Evolutionary conservation across 2,329 filamentous ascomycete species (phyloP).

Genomic region (Penicillium vulpinum): DNA sequence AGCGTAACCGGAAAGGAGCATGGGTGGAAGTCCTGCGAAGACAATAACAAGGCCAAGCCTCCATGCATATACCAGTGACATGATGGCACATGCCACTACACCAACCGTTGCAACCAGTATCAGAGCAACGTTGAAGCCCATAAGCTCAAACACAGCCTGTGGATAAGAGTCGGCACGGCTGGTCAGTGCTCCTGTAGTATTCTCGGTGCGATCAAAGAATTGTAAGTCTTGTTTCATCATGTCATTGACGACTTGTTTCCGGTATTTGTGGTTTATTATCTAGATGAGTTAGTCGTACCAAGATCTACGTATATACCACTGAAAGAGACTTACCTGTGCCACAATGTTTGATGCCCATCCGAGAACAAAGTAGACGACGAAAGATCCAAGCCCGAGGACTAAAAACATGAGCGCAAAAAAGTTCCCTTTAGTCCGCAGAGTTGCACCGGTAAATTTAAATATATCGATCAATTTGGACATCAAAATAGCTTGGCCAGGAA

Average conservation of each 20-base stretch:
- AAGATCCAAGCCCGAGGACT: constrained; percentile 41
- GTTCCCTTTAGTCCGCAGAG: constrained; percentile 31
- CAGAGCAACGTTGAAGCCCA: constrained; percentile 52
- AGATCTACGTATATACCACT: neutral
- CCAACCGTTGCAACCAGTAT: constrained; percentile 52
- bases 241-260: constrained; percentile 22
- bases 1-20: constrained; percentile 50
- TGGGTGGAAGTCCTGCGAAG: constrained; percentile 49
- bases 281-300: neutral
- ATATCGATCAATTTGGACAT: constrained; percentile 25
- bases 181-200: constrained; percentile 31
- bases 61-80: constrained; percentile 52
- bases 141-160: constrained; percentile 45
- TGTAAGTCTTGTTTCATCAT: constrained; percentile 32
- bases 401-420: constrained; percentile 52
- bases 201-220: constrained; percentile 36
- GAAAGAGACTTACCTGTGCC: constrained; percentile 21
- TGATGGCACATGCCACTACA: constrained; percentile 47
- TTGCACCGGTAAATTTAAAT: constrained; percentile 11
- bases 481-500: constrained; percentile 49
- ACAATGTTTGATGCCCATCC: constrained; percentile 34
- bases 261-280: constrained; percentile 16
- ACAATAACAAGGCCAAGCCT: constrained; percentile 53
- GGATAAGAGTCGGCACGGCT: constrained; percentile 35
- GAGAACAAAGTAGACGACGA: constrained; percentile 42